Evolutionary conservation across 208 protist species (phyloP), one percentile per base, ranked within the genome.

Genomic region (Wallacemonas rigidus): DNA sequence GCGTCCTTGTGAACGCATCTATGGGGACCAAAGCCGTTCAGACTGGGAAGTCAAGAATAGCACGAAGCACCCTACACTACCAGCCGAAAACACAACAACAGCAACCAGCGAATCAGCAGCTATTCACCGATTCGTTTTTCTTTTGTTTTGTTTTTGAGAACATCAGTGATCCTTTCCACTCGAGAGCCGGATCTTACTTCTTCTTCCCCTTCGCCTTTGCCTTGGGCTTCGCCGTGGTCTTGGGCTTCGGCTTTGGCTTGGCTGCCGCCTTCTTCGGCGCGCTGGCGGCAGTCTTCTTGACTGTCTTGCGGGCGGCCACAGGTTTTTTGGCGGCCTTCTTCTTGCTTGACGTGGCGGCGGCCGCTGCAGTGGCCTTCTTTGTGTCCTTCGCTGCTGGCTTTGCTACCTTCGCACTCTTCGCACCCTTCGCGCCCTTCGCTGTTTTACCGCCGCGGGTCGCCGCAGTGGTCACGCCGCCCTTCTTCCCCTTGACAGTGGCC

Each of bases 191-290:
- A 26, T 26, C 15, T 53, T 79, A 79, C 73, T 86, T 86, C 71
- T 82, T 88, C 68, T 86, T 81, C 8, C 57, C 76, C 56, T 80
- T 81, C 26, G 60, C 72, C 35, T 56, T 65, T 6, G 60, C 41
- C 41, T 50, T 65, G 17, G 76, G 56, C 69, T 77, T 65, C 14
- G 60, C 41, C 41, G 17, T 65, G 38, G 76, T 45, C 64, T 77
- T 79, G 38, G 76, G 76, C 60, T 79, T 81, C n/a, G 76, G 71
- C 14, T 79, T 68, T 11, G 69, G 63, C 61, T 80, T 79, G 17
- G 74, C 69, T 4, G 60, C 71, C 65, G 79, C 72, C 69, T 90
- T 91, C 69, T 80, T 81, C 1, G 69, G 48, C 55, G 56, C 57
- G 11, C 61, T 58, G 8, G 67, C 48, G n/a, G 67, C 72, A n/a